Conservation (phyloP, 2,329 filamentous ascomycete genomes). For the Arthrobotrys conoides region DNA sequence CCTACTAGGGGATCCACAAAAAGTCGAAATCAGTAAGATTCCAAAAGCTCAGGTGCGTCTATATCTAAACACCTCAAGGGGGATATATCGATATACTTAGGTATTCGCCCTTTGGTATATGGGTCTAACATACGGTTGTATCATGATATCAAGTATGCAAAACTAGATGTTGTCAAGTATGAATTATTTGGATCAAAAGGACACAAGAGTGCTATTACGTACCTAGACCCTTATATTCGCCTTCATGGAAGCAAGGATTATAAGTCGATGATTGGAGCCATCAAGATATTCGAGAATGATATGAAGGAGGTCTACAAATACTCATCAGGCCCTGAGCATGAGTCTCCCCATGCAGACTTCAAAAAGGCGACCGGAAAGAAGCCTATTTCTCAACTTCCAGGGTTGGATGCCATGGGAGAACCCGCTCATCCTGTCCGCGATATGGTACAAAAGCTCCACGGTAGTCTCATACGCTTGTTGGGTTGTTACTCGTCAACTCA, state of each 20-base stretch:
- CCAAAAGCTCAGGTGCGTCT: not conserved
- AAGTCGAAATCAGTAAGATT: not conserved
- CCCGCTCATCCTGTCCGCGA: not conserved
- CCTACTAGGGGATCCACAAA: not conserved
- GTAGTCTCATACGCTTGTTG: not conserved
- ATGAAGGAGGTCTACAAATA: conserved; percentile 24
- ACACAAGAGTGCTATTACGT: not conserved
- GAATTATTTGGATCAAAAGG: not conserved
- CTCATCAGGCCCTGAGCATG: not conserved
- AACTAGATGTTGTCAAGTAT: not conserved
- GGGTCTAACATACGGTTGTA: not conserved
- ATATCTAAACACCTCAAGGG: not conserved
- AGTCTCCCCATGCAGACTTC: not conserved
- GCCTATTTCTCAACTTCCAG: not conserved
- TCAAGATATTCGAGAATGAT: not conserved
- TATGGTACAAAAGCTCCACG: conserved; percentile 17
- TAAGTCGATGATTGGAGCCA: not conserved
- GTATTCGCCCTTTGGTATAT: too few species aligned
- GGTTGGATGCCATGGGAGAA: not conserved
- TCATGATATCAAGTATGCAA: conserved; percentile 2
- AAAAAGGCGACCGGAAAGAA: not conserved
- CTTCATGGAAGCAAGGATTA: not conserved
- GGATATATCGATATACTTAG: too few species aligned
- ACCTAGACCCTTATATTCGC: conserved; percentile 5
- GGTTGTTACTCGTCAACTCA: conserved; percentile 1